Evolutionary conservation across 1,284 basidiomycete species (phyloP).

Genomic region (Austropuccinia psidii): DNA sequence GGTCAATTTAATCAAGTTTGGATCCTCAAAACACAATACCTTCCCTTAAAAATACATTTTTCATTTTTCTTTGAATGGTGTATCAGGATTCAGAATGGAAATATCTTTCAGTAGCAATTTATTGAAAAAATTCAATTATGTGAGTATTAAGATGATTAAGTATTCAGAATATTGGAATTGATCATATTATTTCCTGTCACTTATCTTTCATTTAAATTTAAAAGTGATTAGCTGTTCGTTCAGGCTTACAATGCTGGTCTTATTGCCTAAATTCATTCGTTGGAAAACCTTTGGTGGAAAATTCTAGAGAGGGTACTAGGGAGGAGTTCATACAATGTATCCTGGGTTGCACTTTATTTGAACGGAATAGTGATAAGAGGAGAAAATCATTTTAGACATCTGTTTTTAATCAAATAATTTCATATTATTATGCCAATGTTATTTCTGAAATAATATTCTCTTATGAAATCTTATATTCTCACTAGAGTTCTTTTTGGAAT

Average conservation of each 20-base stretch:
- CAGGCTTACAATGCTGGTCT: constrained; percentile 62
- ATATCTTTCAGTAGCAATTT: constrained; percentile 13
- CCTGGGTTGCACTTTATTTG: constrained; percentile 46
- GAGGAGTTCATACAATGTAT: not conserved
- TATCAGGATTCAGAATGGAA: constrained; percentile 31
- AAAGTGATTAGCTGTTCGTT: constrained; percentile 85
- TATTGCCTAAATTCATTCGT: constrained; percentile 78
- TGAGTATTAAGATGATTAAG: constrained; percentile 31
- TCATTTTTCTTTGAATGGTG: constrained; percentile 33
- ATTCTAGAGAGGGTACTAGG: constrained; percentile 37
- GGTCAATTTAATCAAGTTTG: too few species aligned
- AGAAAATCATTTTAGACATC: constrained; percentile 78
- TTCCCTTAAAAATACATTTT: too few species aligned
- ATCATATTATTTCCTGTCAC: not conserved
- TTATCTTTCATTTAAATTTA: constrained; percentile 57
- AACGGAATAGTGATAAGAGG: constrained; percentile 76
- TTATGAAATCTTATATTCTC: constrained; percentile 39
- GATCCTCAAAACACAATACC: too few species aligned
- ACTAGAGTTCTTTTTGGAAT: constrained; percentile 72
- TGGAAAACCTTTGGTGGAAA: constrained; percentile 84
- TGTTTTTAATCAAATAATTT: not conserved
- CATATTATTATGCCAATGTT: not conserved
- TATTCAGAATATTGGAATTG: constrained; percentile 35
- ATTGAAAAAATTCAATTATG: constrained; percentile 35
- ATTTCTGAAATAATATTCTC: not conserved